These are phyloP conservation scores for Geotrichum siamense DNA, from an alignment of 1,139 yeast species.

Conservation along the genomic window DNA sequence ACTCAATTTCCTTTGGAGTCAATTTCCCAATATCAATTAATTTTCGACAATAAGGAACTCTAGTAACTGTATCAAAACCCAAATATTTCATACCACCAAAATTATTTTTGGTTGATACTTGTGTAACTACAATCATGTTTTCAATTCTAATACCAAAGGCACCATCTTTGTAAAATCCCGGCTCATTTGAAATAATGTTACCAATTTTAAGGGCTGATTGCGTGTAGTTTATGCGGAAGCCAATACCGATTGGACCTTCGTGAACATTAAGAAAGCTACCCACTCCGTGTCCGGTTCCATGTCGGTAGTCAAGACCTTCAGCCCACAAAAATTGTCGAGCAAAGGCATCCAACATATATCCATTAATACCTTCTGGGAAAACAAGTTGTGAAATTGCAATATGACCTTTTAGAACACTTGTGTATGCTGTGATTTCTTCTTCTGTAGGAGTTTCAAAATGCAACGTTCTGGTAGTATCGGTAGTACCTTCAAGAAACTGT, in stretches of 20 bases:
- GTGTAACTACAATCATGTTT: conserved; percentile 59
- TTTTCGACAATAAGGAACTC: conserved; percentile 76
- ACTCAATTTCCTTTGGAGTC: conserved; percentile 51
- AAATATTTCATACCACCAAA: conserved; percentile 53
- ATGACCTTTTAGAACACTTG: conserved; percentile 88
- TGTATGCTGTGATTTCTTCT: conserved; percentile 69
- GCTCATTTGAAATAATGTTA: conserved; percentile 84
- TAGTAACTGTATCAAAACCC: conserved; percentile 77
- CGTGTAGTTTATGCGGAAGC: conserved; percentile 43
- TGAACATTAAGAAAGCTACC: conserved; percentile 91
- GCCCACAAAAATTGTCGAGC: conserved; percentile 91
- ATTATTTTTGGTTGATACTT: conserved; percentile 36
- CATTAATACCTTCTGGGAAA: conserved; percentile 85
- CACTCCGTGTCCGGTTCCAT: conserved; percentile 98
- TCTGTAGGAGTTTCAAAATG: conserved; percentile 66
- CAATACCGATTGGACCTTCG: conserved; percentile 94
- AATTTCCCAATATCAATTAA: conserved; percentile 56
- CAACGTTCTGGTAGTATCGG: conserved; percentile 90
- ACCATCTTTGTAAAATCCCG: conserved; percentile 91
- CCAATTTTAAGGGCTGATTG: conserved; percentile 51
- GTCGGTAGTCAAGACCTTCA: conserved; percentile 82
- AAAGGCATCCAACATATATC: conserved; percentile 71
- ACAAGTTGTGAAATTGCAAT: conserved; percentile 67
- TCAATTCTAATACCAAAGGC: conserved; percentile 92
- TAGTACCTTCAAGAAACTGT: conserved; percentile 90